Conservation (phyloP, 768 basidiomycete species). For the Lyophyllum decastes region DNA sequence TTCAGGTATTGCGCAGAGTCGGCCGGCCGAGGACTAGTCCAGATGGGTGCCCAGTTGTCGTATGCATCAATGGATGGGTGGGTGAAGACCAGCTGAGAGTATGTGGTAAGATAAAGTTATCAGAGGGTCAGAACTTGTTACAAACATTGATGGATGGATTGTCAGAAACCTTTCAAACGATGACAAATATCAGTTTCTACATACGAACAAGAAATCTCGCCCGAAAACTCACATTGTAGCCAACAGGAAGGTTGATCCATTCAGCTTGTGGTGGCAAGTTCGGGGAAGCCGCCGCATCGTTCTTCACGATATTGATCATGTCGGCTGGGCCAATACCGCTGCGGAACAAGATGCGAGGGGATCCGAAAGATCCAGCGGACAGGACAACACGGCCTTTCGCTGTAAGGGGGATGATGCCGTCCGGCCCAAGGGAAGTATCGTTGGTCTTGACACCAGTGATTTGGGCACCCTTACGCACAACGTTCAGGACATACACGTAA, state of each 20-base stretch:
- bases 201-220: neutral
- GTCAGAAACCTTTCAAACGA: conserved; percentile 43
- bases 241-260: conserved; percentile 64
- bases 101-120: neutral
- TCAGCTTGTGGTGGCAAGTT: conserved; percentile 47
- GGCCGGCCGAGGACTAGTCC: conserved; percentile 52
- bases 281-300: conserved; percentile 42
- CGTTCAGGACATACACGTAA: conserved; percentile 48
- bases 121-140: neutral
- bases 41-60: conserved; percentile 64
- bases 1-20: conserved; percentile 57
- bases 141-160: conserved; percentile 63
- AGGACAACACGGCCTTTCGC: conserved; percentile 60
- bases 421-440: conserved; percentile 56
- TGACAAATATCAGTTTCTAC: neutral
- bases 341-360: conserved; percentile 57
- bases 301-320: conserved; percentile 53
- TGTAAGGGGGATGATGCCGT: conserved; percentile 56
- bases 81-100: conserved; percentile 55
- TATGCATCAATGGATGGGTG: conserved; percentile 64
- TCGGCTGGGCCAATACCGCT: conserved; percentile 64
- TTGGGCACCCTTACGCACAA: conserved; percentile 55
- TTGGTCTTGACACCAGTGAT: conserved; percentile 65
- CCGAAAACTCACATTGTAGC: conserved; percentile 39
- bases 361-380: conserved; percentile 59